Evolutionary conservation across 208 protist species (phyloP), one percentile per base, ranked within the genome.

Genomic region (Crithidia sp.): DNA sequence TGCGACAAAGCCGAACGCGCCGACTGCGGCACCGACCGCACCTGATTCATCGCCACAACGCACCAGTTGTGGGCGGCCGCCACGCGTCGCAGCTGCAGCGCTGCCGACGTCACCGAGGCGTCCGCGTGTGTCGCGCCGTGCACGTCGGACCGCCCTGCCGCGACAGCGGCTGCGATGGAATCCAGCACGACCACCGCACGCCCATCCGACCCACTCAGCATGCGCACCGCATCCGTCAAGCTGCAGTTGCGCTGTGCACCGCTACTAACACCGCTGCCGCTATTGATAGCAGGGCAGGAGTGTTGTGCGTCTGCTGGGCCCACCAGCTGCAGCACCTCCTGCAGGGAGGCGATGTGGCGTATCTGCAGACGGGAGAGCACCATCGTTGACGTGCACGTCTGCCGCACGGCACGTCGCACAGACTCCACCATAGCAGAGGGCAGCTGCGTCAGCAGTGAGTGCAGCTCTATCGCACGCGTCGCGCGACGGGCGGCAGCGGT

Each of bases 31-130:
- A 84, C 63, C 2, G 74, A 62, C 9, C 83, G 83, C 13, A 92
- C 85, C 45, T 94, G 86, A 56, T 94, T 94, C 5, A 77, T 80
- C 12, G 87, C 85, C 12, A 94, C 2, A 17, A 92, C 81, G 10
- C 82, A 86, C 60, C 76, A 83, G 19, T 76, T 67, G 47, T 86
- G 63, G 39, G 49, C 19, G 2, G 79, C 74, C 4, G 86, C 85
- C 54, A 83, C 82, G 5, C 67, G 55, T 41, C 82, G 83, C 60
- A 94, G 71, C n/a, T 56, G 41, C 41, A 69, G 43, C 7, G 84
- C 84, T 14, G 81, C 64, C 0, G 67, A 55, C 0, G 62, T 72
- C 64, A 78, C 73, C 0, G 84, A 60, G 39, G 65, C 71, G 13
- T 65, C 66, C 8, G 2, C 37, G 36, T 65, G 60, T n/a, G 41